These are phyloP conservation scores for Pseudocercospora vitis DNA, from an alignment of 2,329 filamentous ascomycete genomes.

Conservation along the genomic window DNA sequence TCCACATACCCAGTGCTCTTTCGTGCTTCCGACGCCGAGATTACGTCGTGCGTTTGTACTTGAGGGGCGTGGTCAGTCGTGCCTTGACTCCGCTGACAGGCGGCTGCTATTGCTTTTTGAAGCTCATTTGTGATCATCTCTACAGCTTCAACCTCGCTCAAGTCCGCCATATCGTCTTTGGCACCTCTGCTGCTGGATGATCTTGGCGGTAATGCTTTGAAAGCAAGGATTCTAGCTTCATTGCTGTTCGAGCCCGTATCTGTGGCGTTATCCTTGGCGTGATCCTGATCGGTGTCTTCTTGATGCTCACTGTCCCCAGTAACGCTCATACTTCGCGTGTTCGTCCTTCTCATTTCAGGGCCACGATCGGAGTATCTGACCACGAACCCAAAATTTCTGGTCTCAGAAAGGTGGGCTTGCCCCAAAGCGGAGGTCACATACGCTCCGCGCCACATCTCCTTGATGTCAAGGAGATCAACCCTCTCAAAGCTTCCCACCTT, in stretches of 20 bases:
- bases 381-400: slow-evolving; percentile 79
- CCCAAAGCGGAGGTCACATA: slow-evolving; percentile 91
- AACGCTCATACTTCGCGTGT: slow-evolving; percentile 73
- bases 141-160: slow-evolving; percentile 56
- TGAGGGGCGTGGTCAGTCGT: slow-evolving; percentile 28
- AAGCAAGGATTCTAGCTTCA: slow-evolving; percentile 48
- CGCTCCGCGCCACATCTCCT: slow-evolving; percentile 72
- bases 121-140: slow-evolving; percentile 73
- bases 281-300: slow-evolving; percentile 33
- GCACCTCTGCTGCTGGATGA: slow-evolving; percentile 39
- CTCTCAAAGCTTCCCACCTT: slow-evolving; percentile 92
- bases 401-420: slow-evolving; percentile 71
- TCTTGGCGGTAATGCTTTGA: slow-evolving; percentile 56
- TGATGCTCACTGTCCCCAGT: slow-evolving; percentile 49
- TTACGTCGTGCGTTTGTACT: slow-evolving; percentile 67
- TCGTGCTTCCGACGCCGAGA: slow-evolving; percentile 80
- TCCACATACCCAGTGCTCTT: slow-evolving; percentile 83
- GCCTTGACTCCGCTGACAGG: slow-evolving; percentile 41
- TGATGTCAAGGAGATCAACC: slow-evolving; percentile 72
- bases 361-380: slow-evolving; percentile 69
- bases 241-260: slow-evolving; percentile 26
- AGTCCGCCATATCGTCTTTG: slow-evolving; percentile 35
- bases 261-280: slow-evolving; percentile 23
- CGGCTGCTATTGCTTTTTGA: slow-evolving; percentile 59
- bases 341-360: slow-evolving; percentile 72